Conservation (phyloP, 1,284 basidiomycete species). For the Lentinula novae-zelandiae region DNA sequence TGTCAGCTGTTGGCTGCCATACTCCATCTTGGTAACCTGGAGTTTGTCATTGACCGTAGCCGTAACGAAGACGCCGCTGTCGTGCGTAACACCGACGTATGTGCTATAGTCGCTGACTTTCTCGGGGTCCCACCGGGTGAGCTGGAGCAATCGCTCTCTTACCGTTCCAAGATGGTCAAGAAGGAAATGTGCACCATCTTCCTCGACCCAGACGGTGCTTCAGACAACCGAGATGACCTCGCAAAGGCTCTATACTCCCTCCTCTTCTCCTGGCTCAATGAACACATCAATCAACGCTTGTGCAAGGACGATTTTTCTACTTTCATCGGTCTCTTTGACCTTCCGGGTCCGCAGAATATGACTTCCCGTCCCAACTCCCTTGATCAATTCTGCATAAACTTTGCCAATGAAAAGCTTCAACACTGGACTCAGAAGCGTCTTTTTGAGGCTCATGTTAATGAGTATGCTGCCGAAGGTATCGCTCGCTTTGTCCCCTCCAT, state of each 20-base stretch:
- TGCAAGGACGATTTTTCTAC: constrained; percentile 89
- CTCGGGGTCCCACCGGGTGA: constrained; percentile 77
- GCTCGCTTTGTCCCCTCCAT: constrained; percentile 65
- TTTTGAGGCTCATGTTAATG: constrained; percentile 76
- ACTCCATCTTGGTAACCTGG: constrained; percentile 92
- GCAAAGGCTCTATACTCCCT: constrained; percentile 92
- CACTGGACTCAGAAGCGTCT: constrained; percentile 79
- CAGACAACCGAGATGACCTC: constrained; percentile 90
- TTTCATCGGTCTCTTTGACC: constrained; percentile 94
- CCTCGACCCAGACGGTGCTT: constrained; percentile 90
- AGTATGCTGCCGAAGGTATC: constrained; percentile 88
- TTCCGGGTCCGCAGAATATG: constrained; percentile 92
- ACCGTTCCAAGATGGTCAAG: constrained; percentile 90
- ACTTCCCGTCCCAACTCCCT: constrained; percentile 84
- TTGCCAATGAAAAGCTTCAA: constrained; percentile 89
- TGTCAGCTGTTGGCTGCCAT: constrained; percentile 95
- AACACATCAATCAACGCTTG: constrained; percentile 92
- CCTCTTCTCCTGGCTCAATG: constrained; percentile 95
- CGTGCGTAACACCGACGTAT: constrained; percentile 77
- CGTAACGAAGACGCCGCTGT: constrained; percentile 87
- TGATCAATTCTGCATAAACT: constrained; percentile 96
- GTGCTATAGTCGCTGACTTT: constrained; percentile 86
- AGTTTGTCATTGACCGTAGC: constrained; percentile 82
- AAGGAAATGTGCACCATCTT: constrained; percentile 96
- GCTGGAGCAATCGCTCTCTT: constrained; percentile 84